Percentiles rank a stretch among this genome's conserved stretches.
Evolutionary conservation across 306 rosid species (phyloP).

Genomic region (Pyrus pyrifolia): DNA sequence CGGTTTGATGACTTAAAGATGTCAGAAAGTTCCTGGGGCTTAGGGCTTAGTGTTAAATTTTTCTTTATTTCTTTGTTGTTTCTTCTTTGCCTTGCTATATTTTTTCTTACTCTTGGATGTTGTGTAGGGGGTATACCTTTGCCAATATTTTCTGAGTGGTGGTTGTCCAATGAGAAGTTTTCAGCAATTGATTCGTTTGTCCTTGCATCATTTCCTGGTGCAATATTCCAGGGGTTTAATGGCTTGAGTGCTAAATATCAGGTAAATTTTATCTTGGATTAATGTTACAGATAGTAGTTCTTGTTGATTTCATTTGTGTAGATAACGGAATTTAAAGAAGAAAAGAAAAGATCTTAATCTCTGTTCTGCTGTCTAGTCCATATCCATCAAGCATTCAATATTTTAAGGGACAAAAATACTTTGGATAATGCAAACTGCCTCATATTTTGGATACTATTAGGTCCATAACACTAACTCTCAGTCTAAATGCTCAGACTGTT

Average conservation of each 20-base stretch:
- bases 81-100: neutral
- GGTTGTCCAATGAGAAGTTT: slow-evolving; percentile 78
- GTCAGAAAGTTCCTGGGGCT: neutral
- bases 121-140: slow-evolving; percentile 76
- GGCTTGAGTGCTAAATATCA: slow-evolving; percentile 91
- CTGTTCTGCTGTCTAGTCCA: neutral
- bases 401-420: neutral
- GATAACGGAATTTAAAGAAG: neutral
- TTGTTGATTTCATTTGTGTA: neutral
- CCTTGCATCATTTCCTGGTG: slow-evolving; percentile 66
- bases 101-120: slow-evolving; percentile 15
- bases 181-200: slow-evolving; percentile 75
- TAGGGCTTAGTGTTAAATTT: neutral
- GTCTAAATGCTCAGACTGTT: neutral
- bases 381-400: neutral
- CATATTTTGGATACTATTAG: neutral
- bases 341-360: neutral
- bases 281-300: neutral
- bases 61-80: neutral
- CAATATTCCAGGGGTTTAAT: slow-evolving; percentile 59
- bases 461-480: too few relatives aligned
- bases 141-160: slow-evolving; percentile 94
- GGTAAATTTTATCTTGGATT: slow-evolving; percentile 34
- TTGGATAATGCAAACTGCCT: neutral
- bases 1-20: neutral